Percentiles rank a stretch among this genome's conserved stretches.
Evolutionary conservation across 768 basidiomycete genomes (phyloP).

Genomic region (Russula abietina): DNA sequence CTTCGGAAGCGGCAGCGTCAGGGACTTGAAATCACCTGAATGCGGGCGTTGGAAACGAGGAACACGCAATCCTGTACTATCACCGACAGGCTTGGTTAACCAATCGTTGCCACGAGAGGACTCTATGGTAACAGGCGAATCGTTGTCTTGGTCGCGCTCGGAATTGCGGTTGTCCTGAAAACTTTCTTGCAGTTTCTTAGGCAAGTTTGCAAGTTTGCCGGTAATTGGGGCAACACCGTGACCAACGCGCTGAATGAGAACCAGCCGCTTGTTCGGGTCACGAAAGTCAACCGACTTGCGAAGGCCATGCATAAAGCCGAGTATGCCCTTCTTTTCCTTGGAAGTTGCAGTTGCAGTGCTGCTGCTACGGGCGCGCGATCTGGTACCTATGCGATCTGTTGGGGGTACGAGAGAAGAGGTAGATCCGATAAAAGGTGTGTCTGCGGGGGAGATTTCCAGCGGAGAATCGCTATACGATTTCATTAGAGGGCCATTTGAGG

Average conservation of each 20-base stretch:
- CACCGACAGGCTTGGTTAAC: conserved; percentile 29
- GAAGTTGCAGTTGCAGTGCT: conserved; percentile 29
- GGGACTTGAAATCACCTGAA: too few relatives aligned
- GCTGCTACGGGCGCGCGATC: too few relatives aligned
- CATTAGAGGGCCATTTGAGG: too few relatives aligned
- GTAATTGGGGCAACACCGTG: too few relatives aligned
- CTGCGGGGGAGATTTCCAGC: neutral
- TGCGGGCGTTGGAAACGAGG: too few relatives aligned
- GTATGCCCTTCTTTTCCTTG: conserved; percentile 57
- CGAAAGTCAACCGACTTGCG: conserved; percentile 31
- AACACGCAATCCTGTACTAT: too few relatives aligned
- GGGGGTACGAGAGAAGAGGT: too few relatives aligned
- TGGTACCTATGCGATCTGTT: too few relatives aligned
- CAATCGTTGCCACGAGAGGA: conserved; percentile 89
- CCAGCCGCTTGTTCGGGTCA: conserved; percentile 51
- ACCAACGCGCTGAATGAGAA: neutral
- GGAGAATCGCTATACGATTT: neutral
- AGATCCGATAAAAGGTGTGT: neutral
- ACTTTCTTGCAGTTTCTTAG: conserved; percentile 43
- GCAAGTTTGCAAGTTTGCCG: conserved; percentile 74
- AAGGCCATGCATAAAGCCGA: conserved; percentile 62
- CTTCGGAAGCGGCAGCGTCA: too few relatives aligned
- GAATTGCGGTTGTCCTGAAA: conserved; percentile 95
- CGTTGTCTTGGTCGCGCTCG: conserved; percentile 90
- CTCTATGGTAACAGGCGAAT: conserved; percentile 96